phyloP scores from a whole-genome alignment of 805 yeast genomes.

The Sugiyamaella americana region DNA sequence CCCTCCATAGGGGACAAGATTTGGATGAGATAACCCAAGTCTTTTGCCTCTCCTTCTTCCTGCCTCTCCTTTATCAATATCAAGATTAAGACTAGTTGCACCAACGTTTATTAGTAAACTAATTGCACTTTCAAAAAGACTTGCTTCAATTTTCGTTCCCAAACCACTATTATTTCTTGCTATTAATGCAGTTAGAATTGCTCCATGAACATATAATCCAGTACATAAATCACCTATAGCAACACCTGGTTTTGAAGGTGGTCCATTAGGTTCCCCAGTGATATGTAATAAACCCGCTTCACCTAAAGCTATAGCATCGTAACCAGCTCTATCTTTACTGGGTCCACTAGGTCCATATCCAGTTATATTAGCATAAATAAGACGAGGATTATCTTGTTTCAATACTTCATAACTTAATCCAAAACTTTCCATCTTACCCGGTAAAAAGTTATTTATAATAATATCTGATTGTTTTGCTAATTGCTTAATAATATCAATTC shows the following conservation, averaged over 20 bases:
- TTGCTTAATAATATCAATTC: slow-evolving; percentile 27
- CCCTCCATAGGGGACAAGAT: slow-evolving; percentile 36
- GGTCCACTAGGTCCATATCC: slow-evolving; percentile 40
- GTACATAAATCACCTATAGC: slow-evolving; percentile 39
- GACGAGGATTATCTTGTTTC: slow-evolving; percentile 21
- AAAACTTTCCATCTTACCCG: slow-evolving; percentile 32
- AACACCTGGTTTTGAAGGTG: slow-evolving; percentile 38
- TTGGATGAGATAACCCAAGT: slow-evolving; percentile 27
- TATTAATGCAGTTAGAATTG: slow-evolving; percentile 34
- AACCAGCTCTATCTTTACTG: slow-evolving; percentile 34
- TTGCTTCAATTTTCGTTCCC: slow-evolving; percentile 34
- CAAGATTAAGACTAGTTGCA: slow-evolving; percentile 30
- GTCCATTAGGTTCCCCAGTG: slow-evolving; percentile 36
- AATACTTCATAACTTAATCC: slow-evolving; percentile 31
- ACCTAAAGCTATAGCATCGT: slow-evolving; percentile 40
- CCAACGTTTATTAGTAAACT: slow-evolving; percentile 38
- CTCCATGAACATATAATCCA: slow-evolving; percentile 33
- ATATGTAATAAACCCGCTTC: slow-evolving; percentile 39
- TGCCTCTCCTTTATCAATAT: not conserved
- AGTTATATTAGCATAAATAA: slow-evolving; percentile 36
- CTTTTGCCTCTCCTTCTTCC: slow-evolving; percentile 8
- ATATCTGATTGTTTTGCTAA: slow-evolving; percentile 31
- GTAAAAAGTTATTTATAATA: slow-evolving; percentile 35
- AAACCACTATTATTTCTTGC: slow-evolving; percentile 25
- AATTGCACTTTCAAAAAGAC: slow-evolving; percentile 34